phyloP scores from a whole-genome alignment of 192 early-diverging fungal species.

The Globomyces pollinis-pini region DNA sequence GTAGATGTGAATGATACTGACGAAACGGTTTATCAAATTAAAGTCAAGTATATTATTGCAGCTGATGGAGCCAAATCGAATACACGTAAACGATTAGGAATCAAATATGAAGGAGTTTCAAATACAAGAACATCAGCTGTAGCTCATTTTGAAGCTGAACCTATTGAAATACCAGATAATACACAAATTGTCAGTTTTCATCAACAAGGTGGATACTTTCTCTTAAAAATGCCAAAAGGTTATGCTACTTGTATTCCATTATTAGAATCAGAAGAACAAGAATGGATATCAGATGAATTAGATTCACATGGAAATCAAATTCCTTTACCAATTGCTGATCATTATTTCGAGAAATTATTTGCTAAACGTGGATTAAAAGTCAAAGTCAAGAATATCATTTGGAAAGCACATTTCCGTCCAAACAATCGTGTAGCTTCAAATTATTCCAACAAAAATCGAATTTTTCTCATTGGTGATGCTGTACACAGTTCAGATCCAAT shows the following conservation, averaged over 20 bases:
- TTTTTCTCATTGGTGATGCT: conserved; percentile 38
- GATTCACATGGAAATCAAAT: background rate
- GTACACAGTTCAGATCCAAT: conserved; percentile 29
- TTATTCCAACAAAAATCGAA: conserved; percentile 5
- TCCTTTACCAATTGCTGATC: background rate
- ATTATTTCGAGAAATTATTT: background rate
- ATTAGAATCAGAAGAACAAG: background rate
- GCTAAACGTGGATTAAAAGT: background rate
- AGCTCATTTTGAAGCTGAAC: conserved; percentile 1
- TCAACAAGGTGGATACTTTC: too few relatives aligned
- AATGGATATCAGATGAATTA: background rate
- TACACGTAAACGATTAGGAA: background rate
- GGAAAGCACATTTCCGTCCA: background rate
- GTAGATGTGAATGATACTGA: background rate
- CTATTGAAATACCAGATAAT: too few relatives aligned
- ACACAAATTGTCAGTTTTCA: too few relatives aligned
- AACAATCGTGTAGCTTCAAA: background rate
- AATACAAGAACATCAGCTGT: background rate
- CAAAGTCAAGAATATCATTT: background rate
- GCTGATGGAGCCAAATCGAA: background rate
- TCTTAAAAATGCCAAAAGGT: too few relatives aligned
- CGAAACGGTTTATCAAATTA: too few relatives aligned
- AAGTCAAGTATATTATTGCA: background rate
- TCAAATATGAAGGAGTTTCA: background rate
- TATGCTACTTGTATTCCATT: background rate